Percentiles rank a stretch among this genome's conserved stretches.
These are phyloP conservation scores for Ceratobasidium sp. DNA, from an alignment of 1,284 basidiomycete species.

Conservation along the genomic window DNA sequence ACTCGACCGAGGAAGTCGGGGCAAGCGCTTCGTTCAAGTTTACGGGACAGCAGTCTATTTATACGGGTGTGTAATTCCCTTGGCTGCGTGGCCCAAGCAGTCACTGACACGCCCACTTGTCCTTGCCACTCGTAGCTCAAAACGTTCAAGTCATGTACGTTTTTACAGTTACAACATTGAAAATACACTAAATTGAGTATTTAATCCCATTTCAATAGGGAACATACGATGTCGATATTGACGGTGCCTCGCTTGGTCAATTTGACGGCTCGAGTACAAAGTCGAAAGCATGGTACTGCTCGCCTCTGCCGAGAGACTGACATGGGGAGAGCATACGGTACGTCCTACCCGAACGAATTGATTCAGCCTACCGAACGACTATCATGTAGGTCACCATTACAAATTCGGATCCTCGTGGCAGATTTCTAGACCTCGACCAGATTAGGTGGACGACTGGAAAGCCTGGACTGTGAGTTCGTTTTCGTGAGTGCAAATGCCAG, in stretches of 20 bases:
- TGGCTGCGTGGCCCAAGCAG: neutral
- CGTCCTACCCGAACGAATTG: neutral
- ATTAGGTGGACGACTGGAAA: constrained; percentile 28
- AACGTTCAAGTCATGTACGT: constrained; percentile 30
- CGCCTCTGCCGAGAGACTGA: constrained; percentile 1
- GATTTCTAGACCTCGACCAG: constrained; percentile 17
- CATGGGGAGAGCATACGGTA: constrained; percentile 23
- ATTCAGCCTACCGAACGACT: neutral
- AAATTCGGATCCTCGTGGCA: constrained; percentile 12
- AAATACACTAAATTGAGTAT: neutral
- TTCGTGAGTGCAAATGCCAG: neutral
- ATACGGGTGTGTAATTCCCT: constrained; percentile 10
- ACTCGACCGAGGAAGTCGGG: constrained; percentile 22
- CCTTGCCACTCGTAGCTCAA: too few species aligned
- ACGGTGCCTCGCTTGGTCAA: constrained; percentile 14
- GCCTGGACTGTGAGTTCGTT: constrained; percentile 10
- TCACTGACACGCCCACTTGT: neutral
- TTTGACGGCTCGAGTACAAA: constrained; percentile 2
- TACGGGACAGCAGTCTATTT: constrained; percentile 24
- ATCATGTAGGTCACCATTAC: constrained; percentile 23
- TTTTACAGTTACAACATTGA: neutral
- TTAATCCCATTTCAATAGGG: constrained; percentile 4
- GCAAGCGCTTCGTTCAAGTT: constrained; percentile 26
- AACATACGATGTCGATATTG: constrained; percentile 13
- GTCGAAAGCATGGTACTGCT: constrained; percentile 12